Base-by-base conservation (phyloP, 768 basidiomycete species). In the Suillus discolor region DNA sequence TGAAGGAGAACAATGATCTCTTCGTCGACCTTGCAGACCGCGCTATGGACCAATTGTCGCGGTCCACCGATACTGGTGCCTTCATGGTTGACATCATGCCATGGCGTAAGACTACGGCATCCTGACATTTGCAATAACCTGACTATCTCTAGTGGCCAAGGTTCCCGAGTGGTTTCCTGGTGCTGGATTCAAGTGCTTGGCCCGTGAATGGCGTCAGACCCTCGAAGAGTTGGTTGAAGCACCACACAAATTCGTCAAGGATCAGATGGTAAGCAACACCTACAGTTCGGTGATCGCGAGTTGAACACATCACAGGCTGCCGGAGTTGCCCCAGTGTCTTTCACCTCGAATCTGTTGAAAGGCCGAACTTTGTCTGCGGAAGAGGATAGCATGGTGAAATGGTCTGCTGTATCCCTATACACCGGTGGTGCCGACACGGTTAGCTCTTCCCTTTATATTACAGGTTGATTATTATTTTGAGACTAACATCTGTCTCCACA, bases 151-250 rank as follows among this genome's bases (percentile, higher is more conserved):
- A 65, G 71, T 89, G 68, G 77, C 79, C 49, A 69, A 80, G n/a
- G 70, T 89, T 23, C 88, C 88, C 0, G 81, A 82, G 67, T 86
- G 87, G 84, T 69, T 88, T 25, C 87, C 87, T 36, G 86, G 87
- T 0, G 82, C 82, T 54, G 79, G 79, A 0, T 89, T 88, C 75
- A 80, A 86, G 69, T 70, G 74, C 66, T 83, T 77, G 66, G 89
- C 89, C 2, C 78, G 76, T 41, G 77, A 77, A 54, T 90, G 87
- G 87, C 79, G 80, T n/a, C 71, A 74, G 2, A 88, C 87, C 0
- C 78, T 89, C 28, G 69, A 74, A 13, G 81, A 87, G 60, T 82
- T 88, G 84, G 87, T 87, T 34, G 81, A 85, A 31, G 78, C 77
- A 65, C 88, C 89, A 8, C 79, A 84, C 70, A 79, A 81, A 45